Base-by-base conservation (phyloP, 2,329 filamentous ascomycete genomes). In the Beauveria australis region DNA sequence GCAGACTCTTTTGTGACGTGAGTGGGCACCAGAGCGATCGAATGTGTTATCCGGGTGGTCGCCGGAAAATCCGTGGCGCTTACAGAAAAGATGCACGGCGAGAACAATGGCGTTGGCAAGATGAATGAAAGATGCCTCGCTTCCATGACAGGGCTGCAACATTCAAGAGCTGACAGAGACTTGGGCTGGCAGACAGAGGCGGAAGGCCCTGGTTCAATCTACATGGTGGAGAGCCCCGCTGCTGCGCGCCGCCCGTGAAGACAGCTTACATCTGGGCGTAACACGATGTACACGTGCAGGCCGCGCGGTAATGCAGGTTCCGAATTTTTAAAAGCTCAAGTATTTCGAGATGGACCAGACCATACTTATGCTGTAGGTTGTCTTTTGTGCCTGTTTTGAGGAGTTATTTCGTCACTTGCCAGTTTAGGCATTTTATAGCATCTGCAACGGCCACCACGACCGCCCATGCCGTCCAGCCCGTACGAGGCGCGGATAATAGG, bases 211-310 rank as follows among this genome's bases (percentile, higher is more conserved):
- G 24, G 41, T 44, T 54, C 53, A 55, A 55, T 55, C 33, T 41
- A 33, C 40, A 37, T 57, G 54, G 54, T 57, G 54, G 54, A 57
- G 30, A 41, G 54, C 54, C 54, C 54, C 54, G 54, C 54, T 46
- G 37, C 26, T 6, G 41, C 41, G 53, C 26, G 40, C 18, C 16
- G 44, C 24, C 43, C 9, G 28, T 57, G 14, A 57, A 51, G 46
- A 51, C 14, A 43, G 46, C 41, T 18, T 19, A 24, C 46, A 41
- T 12, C 30, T 10, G 10, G 41, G 19, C 44, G 43, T 47, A 24
- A 26, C 54, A 51, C 30, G 46, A 41, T 58, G 46, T 16, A 58
- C 28, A 57, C 53, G 26, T 44, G 40, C 26, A n/a, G 18, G n/a
- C 44, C 16, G 43, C 44, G 16, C 44, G 44, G 43, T 48, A 48